Base-by-base conservation (phyloP, 2,329 filamentous ascomycete species). In the Xylariaceae sp. region DNA sequence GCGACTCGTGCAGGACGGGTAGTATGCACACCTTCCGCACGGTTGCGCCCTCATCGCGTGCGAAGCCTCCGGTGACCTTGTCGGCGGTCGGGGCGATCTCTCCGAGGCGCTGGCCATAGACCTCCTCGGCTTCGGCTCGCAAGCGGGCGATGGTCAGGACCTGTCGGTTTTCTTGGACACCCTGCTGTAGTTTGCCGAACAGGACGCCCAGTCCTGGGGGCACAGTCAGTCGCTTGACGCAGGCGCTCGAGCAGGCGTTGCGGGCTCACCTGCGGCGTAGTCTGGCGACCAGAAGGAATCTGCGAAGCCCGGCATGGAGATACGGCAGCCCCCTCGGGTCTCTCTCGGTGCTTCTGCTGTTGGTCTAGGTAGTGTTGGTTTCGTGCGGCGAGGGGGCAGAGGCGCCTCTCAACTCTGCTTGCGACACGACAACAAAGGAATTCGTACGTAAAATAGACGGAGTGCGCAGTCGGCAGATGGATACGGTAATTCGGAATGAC, bases 211-310 rank as follows among this genome's bases (percentile, higher is more conserved):
- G 76, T 43, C 92, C 79, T 81, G 42, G 34, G 26, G 29, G 14
- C n/a, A 31, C 29, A 8, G 27, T 15, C 16, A 17, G 27, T 16
- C 17, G 18, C 19, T 4, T 34, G 24, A 39, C 55, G 34, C 8
- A 23, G 21, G 21, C 8, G 21, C 12, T 23, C 21, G 21, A n/a
- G n/a, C n/a, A n/a, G n/a, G n/a, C n/a, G n/a, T 29, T 16, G 10
- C 6, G 9, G 27, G 15, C 73, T 59, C 66, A 84, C 83, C 89
- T 70, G 85, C 88, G 58, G 90, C 90, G 72, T 96, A 96, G 73
- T 98, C 92, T 58, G 78, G 77, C 42, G 92, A 94, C 92, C 92
- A 98, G 67, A 98, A 96, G 32, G 89, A 94, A 65, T 90, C 87
- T 49, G 88, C 80, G 64, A 98, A 96, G 52, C 85, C 77, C 49